Evolutionary conservation across 306 rosid species (phyloP).

Genomic region (Cotoneaster glaucophyllus): DNA sequence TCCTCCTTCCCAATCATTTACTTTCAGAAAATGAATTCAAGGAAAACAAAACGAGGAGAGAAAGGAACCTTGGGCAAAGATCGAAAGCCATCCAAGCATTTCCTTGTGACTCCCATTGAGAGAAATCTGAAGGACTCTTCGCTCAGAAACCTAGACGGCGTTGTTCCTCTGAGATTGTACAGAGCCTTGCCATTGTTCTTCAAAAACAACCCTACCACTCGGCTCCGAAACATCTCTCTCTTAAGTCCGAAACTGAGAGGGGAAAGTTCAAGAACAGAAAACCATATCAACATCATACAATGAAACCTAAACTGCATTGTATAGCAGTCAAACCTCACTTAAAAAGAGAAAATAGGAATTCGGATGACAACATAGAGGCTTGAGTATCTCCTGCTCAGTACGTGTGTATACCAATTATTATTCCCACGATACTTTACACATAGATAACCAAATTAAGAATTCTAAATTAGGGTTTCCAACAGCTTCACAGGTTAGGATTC

Average conservation of each 20-base stretch:
- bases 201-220: slow-evolving; percentile 8
- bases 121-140: background rate
- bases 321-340: too few relatives aligned
- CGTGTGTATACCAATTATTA: too few relatives aligned
- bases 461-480: too few relatives aligned
- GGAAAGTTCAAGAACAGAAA: too few relatives aligned
- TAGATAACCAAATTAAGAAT: too few relatives aligned
- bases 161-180: slow-evolving; percentile 1
- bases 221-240: slow-evolving; percentile 19
- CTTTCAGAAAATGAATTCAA: background rate
- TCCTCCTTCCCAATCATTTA: background rate
- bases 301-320: too few relatives aligned
- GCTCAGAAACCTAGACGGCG: background rate
- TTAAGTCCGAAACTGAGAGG: background rate
- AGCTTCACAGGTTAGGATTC: too few relatives aligned
- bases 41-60: background rate
- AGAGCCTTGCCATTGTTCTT: slow-evolving; percentile 18
- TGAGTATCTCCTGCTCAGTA: too few relatives aligned
- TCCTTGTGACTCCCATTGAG: slow-evolving; percentile 3
- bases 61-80: slow-evolving; percentile 11
- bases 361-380: too few relatives aligned
- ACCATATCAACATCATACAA: too few relatives aligned
- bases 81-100: slow-evolving; percentile 1
- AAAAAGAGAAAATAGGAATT: too few relatives aligned
- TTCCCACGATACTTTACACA: too few relatives aligned